phyloP scores from a whole-genome alignment of 1,139 yeast genomes.

The Kurtzmaniella quercitrusa region DNA sequence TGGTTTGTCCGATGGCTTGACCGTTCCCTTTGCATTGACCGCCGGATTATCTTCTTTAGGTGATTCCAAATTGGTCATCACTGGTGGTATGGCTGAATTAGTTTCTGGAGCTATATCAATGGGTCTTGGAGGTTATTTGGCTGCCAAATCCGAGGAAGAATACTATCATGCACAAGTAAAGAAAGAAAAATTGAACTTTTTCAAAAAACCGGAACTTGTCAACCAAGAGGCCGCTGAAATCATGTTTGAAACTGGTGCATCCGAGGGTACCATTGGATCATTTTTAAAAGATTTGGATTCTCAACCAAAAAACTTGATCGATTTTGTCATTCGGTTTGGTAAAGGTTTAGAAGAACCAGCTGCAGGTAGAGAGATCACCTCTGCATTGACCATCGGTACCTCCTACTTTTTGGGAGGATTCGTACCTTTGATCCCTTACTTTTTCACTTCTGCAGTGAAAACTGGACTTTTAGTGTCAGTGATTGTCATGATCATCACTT shows the following conservation, averaged over 20 bases:
- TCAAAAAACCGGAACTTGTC: constrained; percentile 55
- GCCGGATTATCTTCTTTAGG: constrained; percentile 80
- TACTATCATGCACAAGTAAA: constrained; percentile 68
- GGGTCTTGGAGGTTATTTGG: constrained; percentile 82
- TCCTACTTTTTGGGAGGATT: constrained; percentile 79
- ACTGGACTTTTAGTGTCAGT: constrained; percentile 75
- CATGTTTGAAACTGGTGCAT: constrained; percentile 64
- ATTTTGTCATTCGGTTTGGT: constrained; percentile 69
- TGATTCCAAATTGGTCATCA: constrained; percentile 67
- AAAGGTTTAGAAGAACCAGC: constrained; percentile 80
- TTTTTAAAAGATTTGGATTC: constrained; percentile 68
- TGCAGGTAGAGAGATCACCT: constrained; percentile 69
- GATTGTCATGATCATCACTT: constrained; percentile 76
- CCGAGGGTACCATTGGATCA: constrained; percentile 59
- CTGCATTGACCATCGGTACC: constrained; percentile 72
- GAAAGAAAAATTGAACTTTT: constrained; percentile 64
- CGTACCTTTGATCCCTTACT: constrained; percentile 75
- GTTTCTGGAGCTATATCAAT: constrained; percentile 81
- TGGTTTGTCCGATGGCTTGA: constrained; percentile 76
- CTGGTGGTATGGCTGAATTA: constrained; percentile 84
- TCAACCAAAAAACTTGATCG: constrained; percentile 63
- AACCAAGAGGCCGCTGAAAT: constrained; percentile 73
- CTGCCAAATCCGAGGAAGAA: constrained; percentile 76
- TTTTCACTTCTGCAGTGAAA: constrained; percentile 68
- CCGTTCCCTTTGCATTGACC: constrained; percentile 81